A percentile compares a stretch with the other conserved stretches of the same genome.
Conservation (phyloP, 164 flowering plant species). For the Annona cherimola region DNA sequence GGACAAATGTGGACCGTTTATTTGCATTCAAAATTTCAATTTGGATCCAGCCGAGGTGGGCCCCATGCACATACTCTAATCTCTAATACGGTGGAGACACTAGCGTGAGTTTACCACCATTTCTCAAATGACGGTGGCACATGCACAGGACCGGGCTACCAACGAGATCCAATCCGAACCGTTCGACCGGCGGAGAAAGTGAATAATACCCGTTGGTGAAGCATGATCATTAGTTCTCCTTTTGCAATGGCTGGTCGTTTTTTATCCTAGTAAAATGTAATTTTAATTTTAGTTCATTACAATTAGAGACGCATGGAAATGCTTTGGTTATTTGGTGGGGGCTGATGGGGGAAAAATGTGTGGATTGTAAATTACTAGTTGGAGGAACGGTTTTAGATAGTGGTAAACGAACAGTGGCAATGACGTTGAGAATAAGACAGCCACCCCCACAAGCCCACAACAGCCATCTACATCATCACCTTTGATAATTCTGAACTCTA, state of each 20-base stretch:
- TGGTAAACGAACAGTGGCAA: background rate
- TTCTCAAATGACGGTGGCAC: background rate
- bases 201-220: too few species aligned
- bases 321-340: background rate
- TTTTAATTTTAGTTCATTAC: too few species aligned
- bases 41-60: background rate
- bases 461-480: background rate
- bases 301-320: background rate
- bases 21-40: too few species aligned
- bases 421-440: background rate
- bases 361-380: too few species aligned
- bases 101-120: background rate
- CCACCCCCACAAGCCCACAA: background rate
- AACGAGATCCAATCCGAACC: background rate
- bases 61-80: background rate
- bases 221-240: background rate
- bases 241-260: background rate
- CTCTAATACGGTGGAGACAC: background rate
- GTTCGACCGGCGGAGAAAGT: background rate
- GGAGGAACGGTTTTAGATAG: background rate
- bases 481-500: background rate
- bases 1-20: background rate
- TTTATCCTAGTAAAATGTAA: too few species aligned
- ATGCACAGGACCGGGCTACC: background rate
- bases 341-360: background rate